Evolutionary conservation across 495 filamentous ascomycete species (phyloP).

Genomic region (Podospora appendiculata): DNA sequence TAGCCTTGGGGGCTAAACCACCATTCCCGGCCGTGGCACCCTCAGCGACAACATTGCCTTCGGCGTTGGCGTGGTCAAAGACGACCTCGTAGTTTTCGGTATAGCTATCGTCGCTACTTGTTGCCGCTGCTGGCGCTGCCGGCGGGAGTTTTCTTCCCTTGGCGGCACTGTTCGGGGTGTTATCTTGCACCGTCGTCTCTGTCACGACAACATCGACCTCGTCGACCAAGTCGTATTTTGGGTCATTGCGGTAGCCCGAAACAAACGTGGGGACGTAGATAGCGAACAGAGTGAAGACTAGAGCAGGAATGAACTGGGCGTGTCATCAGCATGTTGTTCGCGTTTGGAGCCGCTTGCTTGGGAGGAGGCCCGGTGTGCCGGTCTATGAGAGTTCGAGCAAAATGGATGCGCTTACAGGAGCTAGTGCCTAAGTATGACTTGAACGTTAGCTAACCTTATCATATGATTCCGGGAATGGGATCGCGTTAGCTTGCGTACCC

Average conservation of each 20-base stretch:
- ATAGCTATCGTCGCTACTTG: too few species aligned
- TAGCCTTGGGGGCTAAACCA: background rate
- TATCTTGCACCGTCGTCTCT: slow-evolving; percentile 34
- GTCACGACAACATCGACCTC: slow-evolving; percentile 53
- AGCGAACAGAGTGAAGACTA: slow-evolving; percentile 62
- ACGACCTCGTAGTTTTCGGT: slow-evolving; percentile 2
- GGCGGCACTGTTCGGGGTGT: slow-evolving; percentile 15
- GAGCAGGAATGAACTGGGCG: slow-evolving; percentile 48
- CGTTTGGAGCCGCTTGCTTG: too few species aligned
- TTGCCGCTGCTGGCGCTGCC: too few species aligned
- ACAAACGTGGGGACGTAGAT: slow-evolving; percentile 68
- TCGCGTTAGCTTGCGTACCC: slow-evolving; percentile 47
- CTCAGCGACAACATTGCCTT: slow-evolving; percentile 6
- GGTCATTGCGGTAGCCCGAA: slow-evolving; percentile 45
- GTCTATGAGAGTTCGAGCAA: too few species aligned
- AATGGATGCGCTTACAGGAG: slow-evolving; percentile 27
- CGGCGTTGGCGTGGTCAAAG: slow-evolving; percentile 5
- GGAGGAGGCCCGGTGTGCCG: too few species aligned
- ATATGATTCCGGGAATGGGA: background rate
- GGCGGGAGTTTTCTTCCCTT: background rate
- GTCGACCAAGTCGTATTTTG: slow-evolving; percentile 53
- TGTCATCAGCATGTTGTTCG: slow-evolving; percentile 14
- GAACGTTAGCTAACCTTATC: background rate
- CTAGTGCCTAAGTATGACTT: slow-evolving; percentile 7
- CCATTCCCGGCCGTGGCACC: background rate